These are phyloP conservation scores for Colletotrichum lini DNA, from an alignment of 2,329 filamentous ascomycete genomes.

Conservation along the genomic window DNA sequence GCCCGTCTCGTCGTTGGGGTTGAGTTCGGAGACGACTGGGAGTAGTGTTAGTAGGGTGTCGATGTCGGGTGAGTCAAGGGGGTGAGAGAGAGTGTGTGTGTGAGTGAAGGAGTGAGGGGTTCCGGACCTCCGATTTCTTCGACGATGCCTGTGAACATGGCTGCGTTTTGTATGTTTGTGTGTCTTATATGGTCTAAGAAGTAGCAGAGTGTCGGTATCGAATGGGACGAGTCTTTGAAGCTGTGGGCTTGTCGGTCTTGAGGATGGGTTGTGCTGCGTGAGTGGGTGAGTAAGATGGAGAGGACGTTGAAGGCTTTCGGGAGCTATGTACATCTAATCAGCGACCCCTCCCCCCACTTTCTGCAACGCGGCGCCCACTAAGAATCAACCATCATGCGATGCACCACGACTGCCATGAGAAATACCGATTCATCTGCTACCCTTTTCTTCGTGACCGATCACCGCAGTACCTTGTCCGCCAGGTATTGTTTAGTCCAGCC, in stretches of 20 bases:
- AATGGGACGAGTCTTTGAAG: no score
- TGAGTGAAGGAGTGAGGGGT: slow-evolving; percentile 43
- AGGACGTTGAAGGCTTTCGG: slow-evolving; percentile 23
- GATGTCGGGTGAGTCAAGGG: slow-evolving; percentile 16
- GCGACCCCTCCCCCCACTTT: slow-evolving; percentile 38
- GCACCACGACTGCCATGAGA: not conserved
- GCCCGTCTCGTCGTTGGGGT: slow-evolving; percentile 84
- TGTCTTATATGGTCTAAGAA: not conserved
- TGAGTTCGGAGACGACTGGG: slow-evolving; percentile 85
- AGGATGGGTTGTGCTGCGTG: not conserved
- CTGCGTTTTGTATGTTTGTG: slow-evolving; percentile 23
- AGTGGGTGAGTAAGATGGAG: slow-evolving; percentile 19
- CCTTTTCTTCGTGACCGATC: not conserved
- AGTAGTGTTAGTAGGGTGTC: slow-evolving; percentile 43
- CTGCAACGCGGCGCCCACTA: slow-evolving; percentile 22
- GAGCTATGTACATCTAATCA: slow-evolving; percentile 22
- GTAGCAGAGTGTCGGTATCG: no score
- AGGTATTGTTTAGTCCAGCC: not conserved
- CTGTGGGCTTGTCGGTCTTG: not conserved
- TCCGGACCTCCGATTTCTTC: slow-evolving; percentile 90
- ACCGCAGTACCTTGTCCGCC: not conserved
- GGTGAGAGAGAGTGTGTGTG: not conserved
- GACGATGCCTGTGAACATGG: slow-evolving; percentile 96
- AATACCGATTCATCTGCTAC: not conserved
- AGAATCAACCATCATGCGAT: slow-evolving; percentile 2